These are phyloP conservation scores for Capsella bursapastoris DNA, from an alignment of 345 rosid genomes.

Conservation along the genomic window DNA sequence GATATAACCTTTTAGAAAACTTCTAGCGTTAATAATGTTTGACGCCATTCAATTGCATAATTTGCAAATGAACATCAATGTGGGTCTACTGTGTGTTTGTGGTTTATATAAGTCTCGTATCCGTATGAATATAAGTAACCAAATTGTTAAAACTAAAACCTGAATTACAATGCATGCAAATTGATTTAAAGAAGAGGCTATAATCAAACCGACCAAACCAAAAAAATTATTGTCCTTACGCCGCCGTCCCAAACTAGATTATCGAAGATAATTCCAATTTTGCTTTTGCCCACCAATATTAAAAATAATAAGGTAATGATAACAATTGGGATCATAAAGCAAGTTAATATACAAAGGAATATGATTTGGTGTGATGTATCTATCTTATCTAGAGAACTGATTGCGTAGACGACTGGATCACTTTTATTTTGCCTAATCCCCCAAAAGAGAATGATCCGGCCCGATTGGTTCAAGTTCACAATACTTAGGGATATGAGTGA, in stretches of 20 bases:
- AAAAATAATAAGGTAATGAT: conserved; percentile 28
- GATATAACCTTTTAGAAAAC: neutral
- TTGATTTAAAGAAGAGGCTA: conserved; percentile 10
- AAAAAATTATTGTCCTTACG: conserved; percentile 41
- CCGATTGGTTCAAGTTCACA: neutral
- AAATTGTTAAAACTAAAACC: neutral
- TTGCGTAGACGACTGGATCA: conserved; percentile 39
- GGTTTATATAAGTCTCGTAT: neutral
- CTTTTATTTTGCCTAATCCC: neutral
- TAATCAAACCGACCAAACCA: conserved; percentile 59
- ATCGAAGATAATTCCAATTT: conserved; percentile 36
- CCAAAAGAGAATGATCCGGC: conserved; percentile 4
- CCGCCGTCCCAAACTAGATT: conserved; percentile 51
- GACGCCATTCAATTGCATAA: neutral
- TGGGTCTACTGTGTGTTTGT: neutral
- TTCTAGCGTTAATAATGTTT: neutral
- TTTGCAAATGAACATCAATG: neutral
- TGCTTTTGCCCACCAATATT: conserved; percentile 28
- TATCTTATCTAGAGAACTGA: conserved; percentile 20
- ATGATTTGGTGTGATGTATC: conserved; percentile 34
- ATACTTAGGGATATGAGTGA: too few species aligned
- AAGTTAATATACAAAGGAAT: conserved; percentile 33
- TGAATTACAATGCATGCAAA: neutral
- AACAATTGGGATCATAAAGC: conserved; percentile 24
- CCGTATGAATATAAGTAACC: neutral